These are phyloP conservation scores for Gossypium herbaceum DNA, from an alignment of 345 rosid species.

Conservation along the genomic window DNA sequence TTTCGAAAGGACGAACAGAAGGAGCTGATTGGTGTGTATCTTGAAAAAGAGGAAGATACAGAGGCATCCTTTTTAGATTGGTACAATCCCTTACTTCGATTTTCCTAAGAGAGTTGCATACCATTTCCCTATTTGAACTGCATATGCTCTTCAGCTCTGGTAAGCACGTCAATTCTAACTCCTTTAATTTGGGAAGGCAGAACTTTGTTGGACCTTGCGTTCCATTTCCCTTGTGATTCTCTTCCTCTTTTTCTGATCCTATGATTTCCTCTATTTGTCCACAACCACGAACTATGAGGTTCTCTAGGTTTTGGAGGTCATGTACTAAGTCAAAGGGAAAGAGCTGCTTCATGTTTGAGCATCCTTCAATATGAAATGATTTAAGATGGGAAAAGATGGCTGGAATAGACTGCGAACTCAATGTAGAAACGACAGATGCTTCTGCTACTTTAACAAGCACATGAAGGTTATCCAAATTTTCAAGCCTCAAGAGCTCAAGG, in stretches of 20 bases:
- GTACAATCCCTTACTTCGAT: background rate
- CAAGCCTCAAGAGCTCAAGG: background rate
- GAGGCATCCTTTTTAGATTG: background rate
- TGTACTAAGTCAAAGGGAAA: background rate
- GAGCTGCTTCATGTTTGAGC: background rate
- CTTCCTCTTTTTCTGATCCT: background rate
- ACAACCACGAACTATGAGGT: background rate
- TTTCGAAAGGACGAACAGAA: background rate
- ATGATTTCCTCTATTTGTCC: background rate
- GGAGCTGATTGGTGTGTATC: background rate
- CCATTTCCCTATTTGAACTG: background rate
- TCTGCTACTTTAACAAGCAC: background rate
- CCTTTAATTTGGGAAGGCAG: background rate
- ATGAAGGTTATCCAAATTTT: background rate
- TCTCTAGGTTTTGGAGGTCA: background rate
- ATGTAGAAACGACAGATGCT: background rate
- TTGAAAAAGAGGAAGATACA: background rate
- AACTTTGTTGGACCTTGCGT: background rate
- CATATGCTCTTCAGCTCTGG: background rate
- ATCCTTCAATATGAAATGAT: background rate
- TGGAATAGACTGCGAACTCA: background rate
- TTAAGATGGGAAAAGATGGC: slow-evolving; percentile 6
- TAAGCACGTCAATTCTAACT: background rate
- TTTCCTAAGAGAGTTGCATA: background rate
- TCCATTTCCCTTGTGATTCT: background rate